Evolutionary conservation across 345 rosid genomes (phyloP).

Genomic region (Boechera stricta): DNA sequence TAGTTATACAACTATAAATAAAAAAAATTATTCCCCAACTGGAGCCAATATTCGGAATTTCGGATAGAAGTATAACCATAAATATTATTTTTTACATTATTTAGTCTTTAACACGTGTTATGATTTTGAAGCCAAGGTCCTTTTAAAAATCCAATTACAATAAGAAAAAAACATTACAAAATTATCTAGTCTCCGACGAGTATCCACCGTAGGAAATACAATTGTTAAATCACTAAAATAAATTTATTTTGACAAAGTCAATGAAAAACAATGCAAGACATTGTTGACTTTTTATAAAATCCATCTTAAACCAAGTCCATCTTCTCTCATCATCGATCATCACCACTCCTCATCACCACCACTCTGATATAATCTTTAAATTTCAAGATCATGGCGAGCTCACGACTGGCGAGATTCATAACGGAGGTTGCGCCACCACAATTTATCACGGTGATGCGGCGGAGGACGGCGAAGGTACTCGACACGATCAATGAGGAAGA

Average conservation of each 20-base stretch:
- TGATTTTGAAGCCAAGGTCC: neutral
- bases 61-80: too few relatives aligned
- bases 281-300: slow-evolving; percentile 26
- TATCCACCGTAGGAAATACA: slow-evolving; percentile 33
- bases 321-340: neutral
- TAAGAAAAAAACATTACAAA: neutral
- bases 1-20: too few relatives aligned
- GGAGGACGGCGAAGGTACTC: slow-evolving; percentile 61
- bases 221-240: neutral
- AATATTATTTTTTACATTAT: too few relatives aligned
- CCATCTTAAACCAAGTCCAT: slow-evolving; percentile 2
- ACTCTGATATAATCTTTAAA: slow-evolving; percentile 17
- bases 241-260: slow-evolving; percentile 23
- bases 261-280: neutral
- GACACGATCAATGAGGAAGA: slow-evolving; percentile 91
- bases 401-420: slow-evolving; percentile 65
- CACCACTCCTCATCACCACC: neutral
- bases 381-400: slow-evolving; percentile 58
- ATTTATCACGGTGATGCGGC: slow-evolving; percentile 70
- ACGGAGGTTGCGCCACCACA: slow-evolving; percentile 92
- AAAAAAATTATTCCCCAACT: too few relatives aligned
- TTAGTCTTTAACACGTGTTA: slow-evolving; percentile 19
- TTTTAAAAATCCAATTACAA: neutral
- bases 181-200: slow-evolving; percentile 23
- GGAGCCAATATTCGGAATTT: too few relatives aligned